Evolutionary conservation across 2,329 filamentous ascomycete species (phyloP).

Genomic region (Xylariaceae sp.): DNA sequence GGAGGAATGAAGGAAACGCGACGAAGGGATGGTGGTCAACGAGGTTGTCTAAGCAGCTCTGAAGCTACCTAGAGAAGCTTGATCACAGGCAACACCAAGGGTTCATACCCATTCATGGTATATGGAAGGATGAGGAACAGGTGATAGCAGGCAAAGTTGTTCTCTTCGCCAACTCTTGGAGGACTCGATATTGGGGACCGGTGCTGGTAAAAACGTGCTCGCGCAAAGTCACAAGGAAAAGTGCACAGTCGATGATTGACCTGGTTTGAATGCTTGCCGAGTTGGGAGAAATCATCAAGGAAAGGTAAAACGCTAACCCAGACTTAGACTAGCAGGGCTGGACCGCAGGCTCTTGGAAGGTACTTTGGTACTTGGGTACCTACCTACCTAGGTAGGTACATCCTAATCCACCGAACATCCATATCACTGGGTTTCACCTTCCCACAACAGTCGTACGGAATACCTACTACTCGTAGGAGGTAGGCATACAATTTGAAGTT

Average conservation of each 20-base stretch:
- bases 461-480: too few relatives aligned
- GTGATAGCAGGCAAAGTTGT: neutral
- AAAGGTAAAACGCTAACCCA: slow-evolving; percentile 8
- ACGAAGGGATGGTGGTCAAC: neutral
- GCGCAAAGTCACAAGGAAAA: slow-evolving; percentile 16
- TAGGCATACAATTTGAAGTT: too few relatives aligned
- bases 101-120: slow-evolving; percentile 13
- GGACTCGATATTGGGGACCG: neutral
- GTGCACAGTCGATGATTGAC: slow-evolving; percentile 1
- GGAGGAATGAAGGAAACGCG: neutral
- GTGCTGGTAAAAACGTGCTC: slow-evolving; percentile 5
- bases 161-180: neutral
- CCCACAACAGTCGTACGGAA: neutral
- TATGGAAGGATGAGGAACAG: neutral
- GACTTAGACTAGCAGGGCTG: slow-evolving; percentile 6
- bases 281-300: slow-evolving; percentile 8
- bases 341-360: neutral
- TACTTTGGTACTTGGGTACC: neutral
- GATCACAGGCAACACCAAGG: slow-evolving; percentile 9
- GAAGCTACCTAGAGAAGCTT: slow-evolving; percentile 13
- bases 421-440: neutral
- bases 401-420: too few relatives aligned
- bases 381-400: too few relatives aligned
- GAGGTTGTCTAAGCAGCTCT: slow-evolving; percentile 13
- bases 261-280: slow-evolving; percentile 3